Base-by-base conservation (phyloP, 768 basidiomycete species). In the Boletus pseudopeckii region DNA sequence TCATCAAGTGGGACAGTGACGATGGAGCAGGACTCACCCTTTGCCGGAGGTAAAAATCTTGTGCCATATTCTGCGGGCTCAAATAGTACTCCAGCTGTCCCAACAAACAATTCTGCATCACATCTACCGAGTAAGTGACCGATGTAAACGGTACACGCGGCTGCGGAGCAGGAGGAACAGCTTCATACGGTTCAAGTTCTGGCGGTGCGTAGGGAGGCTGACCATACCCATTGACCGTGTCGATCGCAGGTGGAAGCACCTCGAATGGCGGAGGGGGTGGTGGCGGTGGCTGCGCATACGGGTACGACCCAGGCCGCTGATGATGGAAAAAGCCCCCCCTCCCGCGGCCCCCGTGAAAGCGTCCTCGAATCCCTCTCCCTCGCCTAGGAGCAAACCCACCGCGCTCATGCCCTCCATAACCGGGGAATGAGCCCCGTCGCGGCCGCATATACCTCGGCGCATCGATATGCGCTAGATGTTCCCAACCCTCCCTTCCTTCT, bases 11-110 rank as follows among this genome's bases (percentile, higher is more conserved):
- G 36, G 26, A 43, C 26, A 45, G 5, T 17, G 7, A 14, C 28
- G 8, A 55, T n/a, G 24, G 32, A 15, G 30, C 33, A 45, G 45
- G 15, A 76, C 85, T 65, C 62, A 90, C 92, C 74, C 82, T 77
- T 71, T 85, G 79, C 48, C 92, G 80, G 34, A 98, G 75, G 72
- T 80, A 96, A 59, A 88, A 79, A 68, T 98, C 94, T 66, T 85
- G 82, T n/a, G 81, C 88, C 74, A 98, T 77, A 66, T 96, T 97
- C 67, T 97, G 86, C 52, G 86, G 77, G 61, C 92, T 91, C 60
- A 98, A 77, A 73, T 96, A 98, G 70, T 92, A 97, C 71, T 96
- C 95, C 48, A 96, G 72, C 70, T 96, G 89, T 1, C 83, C 86
- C 41, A 96, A 79, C 26, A 96, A 74, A 66, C 80, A 84, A 62